These are phyloP conservation scores for Fonsecaea monophora DNA, from an alignment of 2,329 filamentous ascomycete genomes.

Conservation along the genomic window DNA sequence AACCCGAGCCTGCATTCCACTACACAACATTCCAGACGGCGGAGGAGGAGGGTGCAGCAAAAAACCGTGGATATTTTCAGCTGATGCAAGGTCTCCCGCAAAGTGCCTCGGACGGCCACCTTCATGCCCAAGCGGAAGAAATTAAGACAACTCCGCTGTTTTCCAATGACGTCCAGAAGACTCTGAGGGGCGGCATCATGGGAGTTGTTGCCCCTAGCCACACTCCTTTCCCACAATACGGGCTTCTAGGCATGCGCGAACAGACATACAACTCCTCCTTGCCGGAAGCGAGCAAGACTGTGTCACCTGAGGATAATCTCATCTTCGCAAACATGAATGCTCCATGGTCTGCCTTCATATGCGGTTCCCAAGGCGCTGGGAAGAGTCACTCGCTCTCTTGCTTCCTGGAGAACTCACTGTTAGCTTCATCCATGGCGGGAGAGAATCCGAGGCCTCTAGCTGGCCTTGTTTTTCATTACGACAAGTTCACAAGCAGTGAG, in stretches of 20 bases:
- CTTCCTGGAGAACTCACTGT: conserved; percentile 57
- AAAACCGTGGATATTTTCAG: neutral
- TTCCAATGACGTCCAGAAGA: conserved; percentile 22
- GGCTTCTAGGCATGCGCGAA: conserved; percentile 39
- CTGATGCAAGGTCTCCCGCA: neutral
- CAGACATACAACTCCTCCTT: conserved; percentile 31
- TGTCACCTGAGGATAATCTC: conserved; percentile 36
- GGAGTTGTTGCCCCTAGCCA: conserved; percentile 4
- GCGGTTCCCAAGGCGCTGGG: conserved; percentile 67
- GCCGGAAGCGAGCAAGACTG: conserved; percentile 1
- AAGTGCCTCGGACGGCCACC: conserved; percentile 2
- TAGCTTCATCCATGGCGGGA: conserved; percentile 62
- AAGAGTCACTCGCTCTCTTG: conserved; percentile 67
- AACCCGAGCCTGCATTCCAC: neutral
- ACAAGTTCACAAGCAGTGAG: conserved; percentile 57
- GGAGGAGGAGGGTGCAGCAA: neutral
- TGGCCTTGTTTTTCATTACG: conserved; percentile 70
- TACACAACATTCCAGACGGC: neutral
- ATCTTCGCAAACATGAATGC: conserved; percentile 58
- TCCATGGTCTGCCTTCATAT: conserved; percentile 67
- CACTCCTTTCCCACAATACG: conserved; percentile 39
- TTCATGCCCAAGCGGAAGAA: conserved; percentile 5
- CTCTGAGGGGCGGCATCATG: conserved; percentile 2
- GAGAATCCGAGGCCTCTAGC: conserved; percentile 59
- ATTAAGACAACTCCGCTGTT: conserved; percentile 32